These are phyloP conservation scores for Paecilomyces sp. DNA, from an alignment of 2,329 filamentous ascomycete genomes.

Conservation along the genomic window DNA sequence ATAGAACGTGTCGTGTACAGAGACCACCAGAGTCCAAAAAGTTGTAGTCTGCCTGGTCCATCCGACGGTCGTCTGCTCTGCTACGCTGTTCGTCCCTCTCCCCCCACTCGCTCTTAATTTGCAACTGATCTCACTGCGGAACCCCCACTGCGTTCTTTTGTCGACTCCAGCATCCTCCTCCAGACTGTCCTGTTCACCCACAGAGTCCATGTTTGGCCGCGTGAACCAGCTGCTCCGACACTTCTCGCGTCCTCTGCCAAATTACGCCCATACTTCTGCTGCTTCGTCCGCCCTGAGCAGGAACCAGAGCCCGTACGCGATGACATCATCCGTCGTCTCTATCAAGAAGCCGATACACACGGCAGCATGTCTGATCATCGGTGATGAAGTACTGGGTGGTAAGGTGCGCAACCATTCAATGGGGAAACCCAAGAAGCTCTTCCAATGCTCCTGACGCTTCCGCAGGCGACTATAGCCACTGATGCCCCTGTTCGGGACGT, in stretches of 20 bases:
- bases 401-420: conserved; percentile 54
- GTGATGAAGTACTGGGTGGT: conserved; percentile 91
- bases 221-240: conserved; percentile 68
- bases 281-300: conserved; percentile 13
- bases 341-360: conserved; percentile 65
- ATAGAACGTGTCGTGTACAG: background rate
- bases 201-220: conserved; percentile 62
- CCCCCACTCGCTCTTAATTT: background rate
- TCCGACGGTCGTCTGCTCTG: background rate
- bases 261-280: conserved; percentile 43
- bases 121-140: background rate
- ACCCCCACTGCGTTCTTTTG: conserved; percentile 1
- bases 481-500: background rate
- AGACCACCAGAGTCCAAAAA: background rate
- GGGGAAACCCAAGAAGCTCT: background rate
- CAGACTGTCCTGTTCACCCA: background rate
- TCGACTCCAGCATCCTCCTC: background rate
- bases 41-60: background rate
- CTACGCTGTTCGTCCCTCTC: background rate
- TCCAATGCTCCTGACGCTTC: background rate
- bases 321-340: conserved; percentile 37
- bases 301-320: conserved; percentile 17
- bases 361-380: conserved; percentile 88
- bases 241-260: conserved; percentile 56
- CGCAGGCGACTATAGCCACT: background rate